Evolutionary conservation across 352 stramenopile genomes (phyloP).

Genomic region (Blastocystis sp.): DNA sequence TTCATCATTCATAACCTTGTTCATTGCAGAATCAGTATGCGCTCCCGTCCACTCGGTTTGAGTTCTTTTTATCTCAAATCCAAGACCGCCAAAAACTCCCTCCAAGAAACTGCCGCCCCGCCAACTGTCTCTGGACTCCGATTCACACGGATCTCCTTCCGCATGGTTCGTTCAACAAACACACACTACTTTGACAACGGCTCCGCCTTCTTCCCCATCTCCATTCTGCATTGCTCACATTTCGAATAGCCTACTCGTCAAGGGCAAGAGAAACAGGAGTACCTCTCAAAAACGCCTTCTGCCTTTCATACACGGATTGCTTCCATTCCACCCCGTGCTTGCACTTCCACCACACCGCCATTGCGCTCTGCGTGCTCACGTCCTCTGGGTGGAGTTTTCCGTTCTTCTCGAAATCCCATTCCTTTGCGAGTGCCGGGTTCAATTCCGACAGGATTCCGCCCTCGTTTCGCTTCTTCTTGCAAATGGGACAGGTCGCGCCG

Average conservation of each 20-base stretch:
- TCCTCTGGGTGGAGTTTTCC: slow-evolving; percentile 16
- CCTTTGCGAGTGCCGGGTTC: slow-evolving; percentile 7
- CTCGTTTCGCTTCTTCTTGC: not conserved
- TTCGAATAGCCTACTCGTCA: slow-evolving; percentile 4
- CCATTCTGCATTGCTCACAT: slow-evolving; percentile 19
- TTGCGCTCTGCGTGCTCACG: slow-evolving; percentile 8
- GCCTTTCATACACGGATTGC: slow-evolving; percentile 5
- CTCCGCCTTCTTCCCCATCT: not conserved
- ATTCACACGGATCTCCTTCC: too few species aligned
- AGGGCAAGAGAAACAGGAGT: not conserved
- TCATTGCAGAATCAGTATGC: too few species aligned
- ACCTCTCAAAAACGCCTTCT: not conserved
- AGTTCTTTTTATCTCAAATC: too few species aligned
- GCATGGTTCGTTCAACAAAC: too few species aligned
- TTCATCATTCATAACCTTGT: too few species aligned
- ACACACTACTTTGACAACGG: not conserved
- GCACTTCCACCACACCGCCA: slow-evolving; percentile 57
- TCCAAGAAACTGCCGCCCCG: too few species aligned
- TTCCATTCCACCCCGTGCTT: slow-evolving; percentile 64
- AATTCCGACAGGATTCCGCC: not conserved
- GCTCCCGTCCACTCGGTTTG: too few species aligned
- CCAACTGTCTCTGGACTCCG: too few species aligned
- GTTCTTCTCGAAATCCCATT: slow-evolving; percentile 61
- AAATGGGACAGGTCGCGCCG: not conserved
- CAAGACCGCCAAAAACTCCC: too few species aligned